Percentiles rank a stretch among this genome's conserved stretches.
phyloP scores from a whole-genome alignment of 202 grass and related monocot genomes.

The Zizania palustris region DNA sequence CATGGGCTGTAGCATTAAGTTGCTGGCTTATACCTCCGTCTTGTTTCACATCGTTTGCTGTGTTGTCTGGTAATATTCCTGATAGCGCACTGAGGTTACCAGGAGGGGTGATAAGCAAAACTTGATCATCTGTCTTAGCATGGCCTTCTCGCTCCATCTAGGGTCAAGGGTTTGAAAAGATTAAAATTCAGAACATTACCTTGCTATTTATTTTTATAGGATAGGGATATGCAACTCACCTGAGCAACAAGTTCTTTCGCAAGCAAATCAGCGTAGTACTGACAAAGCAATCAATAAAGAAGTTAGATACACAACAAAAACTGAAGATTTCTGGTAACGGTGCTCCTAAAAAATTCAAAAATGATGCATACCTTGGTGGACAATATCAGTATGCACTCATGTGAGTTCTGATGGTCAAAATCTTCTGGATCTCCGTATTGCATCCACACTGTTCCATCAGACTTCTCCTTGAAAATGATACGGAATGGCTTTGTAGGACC shows the following conservation, averaged over 20 bases:
- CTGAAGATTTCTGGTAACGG: slow-evolving; percentile 21
- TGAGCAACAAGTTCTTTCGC: slow-evolving; percentile 58
- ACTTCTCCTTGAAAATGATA: slow-evolving; percentile 60
- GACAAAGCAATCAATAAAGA: slow-evolving; percentile 42
- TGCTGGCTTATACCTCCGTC: slow-evolving; percentile 65
- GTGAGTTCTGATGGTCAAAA: slow-evolving; percentile 55
- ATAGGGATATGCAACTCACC: slow-evolving; percentile 54
- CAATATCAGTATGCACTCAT: slow-evolving; percentile 64
- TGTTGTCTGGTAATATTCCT: slow-evolving; percentile 55
- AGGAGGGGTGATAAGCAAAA: slow-evolving; percentile 48
- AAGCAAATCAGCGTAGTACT: slow-evolving; percentile 82
- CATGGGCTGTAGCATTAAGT: slow-evolving; percentile 53
- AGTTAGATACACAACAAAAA: slow-evolving; percentile 36
- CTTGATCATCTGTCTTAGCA: slow-evolving; percentile 66
- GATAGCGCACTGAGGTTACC: slow-evolving; percentile 45
- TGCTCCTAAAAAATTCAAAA: not conserved
- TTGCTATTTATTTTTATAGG: slow-evolving; percentile 33
- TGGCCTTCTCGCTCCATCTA: slow-evolving; percentile 87
- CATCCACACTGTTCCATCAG: slow-evolving; percentile 80
- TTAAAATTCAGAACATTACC: slow-evolving; percentile 41
- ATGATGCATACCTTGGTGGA: slow-evolving; percentile 58
- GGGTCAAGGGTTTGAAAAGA: slow-evolving; percentile 33
- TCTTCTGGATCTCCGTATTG: slow-evolving; percentile 79
- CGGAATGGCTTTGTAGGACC: slow-evolving; percentile 56
- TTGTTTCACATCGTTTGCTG: slow-evolving; percentile 66